A percentile compares a stretch with the other conserved stretches of the same genome.
phyloP scores from a whole-genome alignment of 73 alveolate genomes.

The Paramecium octaurelia region DNA sequence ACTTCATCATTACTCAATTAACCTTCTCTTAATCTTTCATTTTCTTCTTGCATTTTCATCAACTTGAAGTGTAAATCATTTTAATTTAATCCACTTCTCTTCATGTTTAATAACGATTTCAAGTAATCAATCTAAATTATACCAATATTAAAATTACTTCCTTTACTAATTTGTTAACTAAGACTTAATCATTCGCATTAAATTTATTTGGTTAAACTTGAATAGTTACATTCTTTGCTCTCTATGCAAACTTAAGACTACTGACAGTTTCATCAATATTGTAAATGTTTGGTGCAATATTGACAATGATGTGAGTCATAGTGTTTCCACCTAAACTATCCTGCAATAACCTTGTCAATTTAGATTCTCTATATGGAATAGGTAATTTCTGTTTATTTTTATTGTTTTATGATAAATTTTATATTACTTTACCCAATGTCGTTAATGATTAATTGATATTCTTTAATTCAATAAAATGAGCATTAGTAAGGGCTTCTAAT shows the following conservation, averaged over 20 bases:
- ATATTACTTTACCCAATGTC: slow-evolving; percentile 78
- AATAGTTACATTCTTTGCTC: slow-evolving; percentile 80
- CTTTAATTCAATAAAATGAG: slow-evolving; percentile 80
- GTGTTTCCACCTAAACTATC: slow-evolving; percentile 89
- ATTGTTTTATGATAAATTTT: slow-evolving; percentile 53
- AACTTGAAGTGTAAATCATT: slow-evolving; percentile 67
- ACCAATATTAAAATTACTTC: slow-evolving; percentile 55
- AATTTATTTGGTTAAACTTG: slow-evolving; percentile 76
- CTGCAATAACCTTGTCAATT: slow-evolving; percentile 80
- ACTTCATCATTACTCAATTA: slow-evolving; percentile 64
- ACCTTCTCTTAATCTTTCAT: slow-evolving; percentile 68
- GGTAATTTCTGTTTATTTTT: slow-evolving; percentile 58
- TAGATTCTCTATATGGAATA: slow-evolving; percentile 89
- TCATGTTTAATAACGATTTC: slow-evolving; percentile 74
- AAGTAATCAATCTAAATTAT: slow-evolving; percentile 63
- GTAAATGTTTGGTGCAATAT: slow-evolving; percentile 80
- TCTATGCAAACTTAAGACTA: slow-evolving; percentile 89
- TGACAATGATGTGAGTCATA: slow-evolving; percentile 77
- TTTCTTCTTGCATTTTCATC: slow-evolving; percentile 68
- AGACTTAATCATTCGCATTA: slow-evolving; percentile 77
- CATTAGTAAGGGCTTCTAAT: slow-evolving; percentile 74
- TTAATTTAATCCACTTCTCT: slow-evolving; percentile 70
- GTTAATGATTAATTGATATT: slow-evolving; percentile 82
- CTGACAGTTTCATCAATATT: slow-evolving; percentile 82
- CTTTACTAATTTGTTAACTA: slow-evolving; percentile 73